Percentiles rank a stretch among this genome's conserved stretches.
These are phyloP conservation scores for Claviceps purpurea DNA, from an alignment of 2,329 filamentous ascomycete genomes.

Conservation along the genomic window DNA sequence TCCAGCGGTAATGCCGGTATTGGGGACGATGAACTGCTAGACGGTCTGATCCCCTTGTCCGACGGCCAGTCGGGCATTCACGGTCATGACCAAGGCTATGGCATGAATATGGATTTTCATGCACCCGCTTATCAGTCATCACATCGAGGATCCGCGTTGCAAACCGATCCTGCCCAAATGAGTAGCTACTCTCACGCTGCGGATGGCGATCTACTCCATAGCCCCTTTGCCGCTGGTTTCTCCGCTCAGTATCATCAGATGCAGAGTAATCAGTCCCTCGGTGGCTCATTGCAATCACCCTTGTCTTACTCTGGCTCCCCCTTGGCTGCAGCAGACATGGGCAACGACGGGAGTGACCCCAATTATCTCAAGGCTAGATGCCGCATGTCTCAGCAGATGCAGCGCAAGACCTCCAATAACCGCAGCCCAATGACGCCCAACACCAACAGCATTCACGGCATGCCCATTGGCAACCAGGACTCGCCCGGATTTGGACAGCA, in stretches of 20 bases:
- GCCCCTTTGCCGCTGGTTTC: slow-evolving; percentile 71
- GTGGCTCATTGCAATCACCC: slow-evolving; percentile 32
- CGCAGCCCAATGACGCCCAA: slow-evolving; percentile 78
- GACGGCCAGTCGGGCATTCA: slow-evolving; percentile 38
- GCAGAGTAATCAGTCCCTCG: slow-evolving; percentile 43
- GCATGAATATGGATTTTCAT: slow-evolving; percentile 44
- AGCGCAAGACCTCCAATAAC: slow-evolving; percentile 60
- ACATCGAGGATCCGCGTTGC: slow-evolving; percentile 43
- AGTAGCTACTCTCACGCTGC: slow-evolving; percentile 83
- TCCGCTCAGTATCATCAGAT: slow-evolving; percentile 67
- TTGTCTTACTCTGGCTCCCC: slow-evolving; percentile 27
- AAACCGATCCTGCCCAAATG: slow-evolving; percentile 55
- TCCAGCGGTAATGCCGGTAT: slow-evolving; percentile 67
- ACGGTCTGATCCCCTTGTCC: slow-evolving; percentile 48
- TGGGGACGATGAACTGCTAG: slow-evolving; percentile 77
- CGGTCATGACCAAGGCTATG: slow-evolving; percentile 42
- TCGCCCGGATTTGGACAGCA: slow-evolving; percentile 61
- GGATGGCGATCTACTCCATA: slow-evolving; percentile 83
- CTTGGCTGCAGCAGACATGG: slow-evolving; percentile 32
- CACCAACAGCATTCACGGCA: slow-evolving; percentile 59
- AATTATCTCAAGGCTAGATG: slow-evolving; percentile 50
- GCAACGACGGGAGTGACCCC: slow-evolving; percentile 34
- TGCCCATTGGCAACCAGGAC: slow-evolving; percentile 56
- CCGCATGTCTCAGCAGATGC: slow-evolving; percentile 48
- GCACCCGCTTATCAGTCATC: slow-evolving; percentile 38